Percentiles rank a stretch among this genome's conserved stretches.
Evolutionary conservation across 345 rosid species (phyloP).

Genomic region (Eucalyptus marginata): DNA sequence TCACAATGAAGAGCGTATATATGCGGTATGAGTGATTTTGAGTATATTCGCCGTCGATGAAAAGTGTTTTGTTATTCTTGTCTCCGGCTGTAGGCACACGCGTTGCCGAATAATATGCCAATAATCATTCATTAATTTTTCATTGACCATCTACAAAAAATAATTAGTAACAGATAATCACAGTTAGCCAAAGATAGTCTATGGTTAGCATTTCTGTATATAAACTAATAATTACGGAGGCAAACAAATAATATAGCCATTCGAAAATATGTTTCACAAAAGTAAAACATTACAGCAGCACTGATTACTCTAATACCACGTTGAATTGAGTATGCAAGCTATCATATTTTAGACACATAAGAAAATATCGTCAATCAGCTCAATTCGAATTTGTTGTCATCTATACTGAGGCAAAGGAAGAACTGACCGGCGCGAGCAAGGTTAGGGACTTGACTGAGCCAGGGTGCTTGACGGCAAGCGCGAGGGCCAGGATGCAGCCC

Average conservation of each 20-base stretch:
- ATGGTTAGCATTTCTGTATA: background rate
- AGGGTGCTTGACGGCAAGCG: slow-evolving; percentile 77
- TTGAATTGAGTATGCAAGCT: background rate
- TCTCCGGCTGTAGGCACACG: no score
- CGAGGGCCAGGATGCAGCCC: slow-evolving; percentile 96
- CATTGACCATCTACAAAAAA: background rate
- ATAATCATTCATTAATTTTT: background rate
- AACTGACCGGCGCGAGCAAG: slow-evolving; percentile 78
- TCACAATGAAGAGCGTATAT: background rate
- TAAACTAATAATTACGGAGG: background rate
- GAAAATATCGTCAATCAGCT: background rate
- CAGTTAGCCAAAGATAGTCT: background rate
- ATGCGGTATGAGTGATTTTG: no score
- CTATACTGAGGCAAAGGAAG: background rate
- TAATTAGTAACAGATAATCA: background rate
- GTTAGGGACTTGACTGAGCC: slow-evolving; percentile 82
- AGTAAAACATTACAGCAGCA: background rate
- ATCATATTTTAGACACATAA: background rate
- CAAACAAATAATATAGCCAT: background rate
- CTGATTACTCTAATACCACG: background rate
- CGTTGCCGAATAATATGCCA: no score
- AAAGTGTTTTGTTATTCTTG: no score
- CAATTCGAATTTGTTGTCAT: background rate
- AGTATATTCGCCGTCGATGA: no score
- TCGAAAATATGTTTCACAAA: background rate